Base-by-base conservation (phyloP, 176 grass and related monocot species). In the Secale cereale region DNA sequence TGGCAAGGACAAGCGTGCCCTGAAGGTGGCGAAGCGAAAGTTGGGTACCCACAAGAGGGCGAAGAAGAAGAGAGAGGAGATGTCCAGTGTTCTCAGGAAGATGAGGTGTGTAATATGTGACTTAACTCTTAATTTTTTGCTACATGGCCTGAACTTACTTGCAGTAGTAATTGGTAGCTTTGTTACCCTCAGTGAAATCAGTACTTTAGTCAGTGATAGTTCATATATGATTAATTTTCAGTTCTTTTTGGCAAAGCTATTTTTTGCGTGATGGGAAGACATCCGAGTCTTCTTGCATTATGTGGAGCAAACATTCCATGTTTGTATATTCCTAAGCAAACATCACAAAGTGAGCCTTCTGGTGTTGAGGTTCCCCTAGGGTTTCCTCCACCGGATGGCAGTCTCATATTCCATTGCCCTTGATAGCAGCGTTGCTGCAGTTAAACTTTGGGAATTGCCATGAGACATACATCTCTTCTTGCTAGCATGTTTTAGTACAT, bases 1-100 rank as follows among this genome's bases (percentile, higher is more conserved):
- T 80, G 89, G 89, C 39, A 87, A 91, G 77, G 89, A 91, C 54
- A 91, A 91, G 81, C 89, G 89, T 14, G 89, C 89, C 6, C 85
- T 91, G 39, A 91, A 91, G 89, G 70, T 91, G 13, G 89, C 89
- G 0, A 91, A 91, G 40, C 80, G 89, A 70, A 91, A 91, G 85
- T 81, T 91, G 8, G 89, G 89, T 28, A 91, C 89, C 7, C 89
- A 91, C 89, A 91, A 91, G 85, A 91, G 89, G 40, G 89, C 89
- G 2, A 91, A 91, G 85, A 91, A 91, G 89, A 91, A 91, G 89
- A 87, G 89, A 88, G 89, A 91, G 81, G 89, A 91, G 85, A 91
- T 91, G 89, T 25, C 81, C 0, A 63, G 56, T 77, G 85, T 91
- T 61, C 77, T 88, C 70, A 88, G 89, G 85, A 91, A 91, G 77